phyloP scores from a whole-genome alignment of 169 alveolate species.

The Cyclospora cayetanensis region DNA sequence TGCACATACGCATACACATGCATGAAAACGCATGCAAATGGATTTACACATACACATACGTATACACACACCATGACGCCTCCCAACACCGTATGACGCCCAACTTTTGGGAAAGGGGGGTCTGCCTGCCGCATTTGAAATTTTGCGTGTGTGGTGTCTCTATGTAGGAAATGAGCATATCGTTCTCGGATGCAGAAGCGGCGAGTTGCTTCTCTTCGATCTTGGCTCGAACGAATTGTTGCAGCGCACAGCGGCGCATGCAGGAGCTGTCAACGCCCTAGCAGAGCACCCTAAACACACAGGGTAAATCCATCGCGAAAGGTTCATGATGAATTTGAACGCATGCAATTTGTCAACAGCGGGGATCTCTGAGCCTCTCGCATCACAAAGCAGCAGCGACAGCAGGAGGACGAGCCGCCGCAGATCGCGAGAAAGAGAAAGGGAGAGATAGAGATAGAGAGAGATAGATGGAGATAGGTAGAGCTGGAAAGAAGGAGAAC shows the following conservation, averaged over 20 bases:
- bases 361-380: too few species aligned
- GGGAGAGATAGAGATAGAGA: too few species aligned
- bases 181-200: slow-evolving; percentile 59
- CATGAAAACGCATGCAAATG: neutral
- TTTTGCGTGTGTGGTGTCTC: neutral
- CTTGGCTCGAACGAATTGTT: slow-evolving; percentile 15
- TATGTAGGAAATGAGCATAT: slow-evolving; percentile 67
- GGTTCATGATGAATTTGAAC: neutral
- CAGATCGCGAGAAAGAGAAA: too few species aligned
- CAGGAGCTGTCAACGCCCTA: slow-evolving; percentile 44
- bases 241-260: slow-evolving; percentile 55
- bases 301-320: slow-evolving; percentile 21
- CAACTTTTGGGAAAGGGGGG: neutral
- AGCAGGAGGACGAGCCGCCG: too few species aligned
- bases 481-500: too few species aligned
- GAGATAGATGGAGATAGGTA: too few species aligned
- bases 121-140: neutral
- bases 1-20: neutral
- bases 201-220: slow-evolving; percentile 46
- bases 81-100: too few species aligned
- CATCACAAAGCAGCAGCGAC: too few species aligned
- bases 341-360: too few species aligned
- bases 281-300: slow-evolving; percentile 71
- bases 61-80: too few species aligned
- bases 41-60: neutral